Evolutionary conservation across 768 basidiomycete species (phyloP), one percentile per base, ranked within the genome.

Genomic region (Arthromyces matolae): DNA sequence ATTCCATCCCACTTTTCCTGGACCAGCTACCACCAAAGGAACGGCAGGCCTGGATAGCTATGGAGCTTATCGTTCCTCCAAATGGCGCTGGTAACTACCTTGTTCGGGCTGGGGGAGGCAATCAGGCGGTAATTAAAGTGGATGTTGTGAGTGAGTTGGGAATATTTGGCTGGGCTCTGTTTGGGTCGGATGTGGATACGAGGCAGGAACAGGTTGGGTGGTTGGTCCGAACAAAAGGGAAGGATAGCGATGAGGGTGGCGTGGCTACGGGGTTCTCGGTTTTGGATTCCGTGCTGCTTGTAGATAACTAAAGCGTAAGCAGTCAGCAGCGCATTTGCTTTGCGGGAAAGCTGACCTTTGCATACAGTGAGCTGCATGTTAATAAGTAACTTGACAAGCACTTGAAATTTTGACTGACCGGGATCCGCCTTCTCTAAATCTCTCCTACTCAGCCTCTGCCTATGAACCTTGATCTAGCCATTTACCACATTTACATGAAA

Each of bases 131-230:
- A 16, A 74, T 80, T 27, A 77, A 76, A 51, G 69, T 77, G 1
- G 86, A 91, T 37, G 86, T 92, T 8, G 79, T 95, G 43, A 88
- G 84, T 60, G 95, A 98, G 67, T 67, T 99, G 49, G 95, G 95
- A 0, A 83, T 96, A 7, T 99, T 90, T 63, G 93, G 95, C 1
- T 90, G 89, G 76, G 80, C 82, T 1, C 63, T 97, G 52, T 94
- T 96, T 60, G 81, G 83, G 16, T 62, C 59, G 60, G 65, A 61
- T 8, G 68, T 66, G 4, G 60, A 68, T 23, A 61, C 80, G 35
- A 68, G 75, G 45, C 86, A 92, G 61, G 75, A 77, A 53, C 79
- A 83, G 49, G 84, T 76, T 1, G 93, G 93, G 14, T 93, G 89
- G 78, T 60, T 97, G 60, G 76, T 96, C 40, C 70, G 93, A 54